Evolutionary conservation across 148 eudicot genomes (phyloP).

Genomic region (Cornus controversa): DNA sequence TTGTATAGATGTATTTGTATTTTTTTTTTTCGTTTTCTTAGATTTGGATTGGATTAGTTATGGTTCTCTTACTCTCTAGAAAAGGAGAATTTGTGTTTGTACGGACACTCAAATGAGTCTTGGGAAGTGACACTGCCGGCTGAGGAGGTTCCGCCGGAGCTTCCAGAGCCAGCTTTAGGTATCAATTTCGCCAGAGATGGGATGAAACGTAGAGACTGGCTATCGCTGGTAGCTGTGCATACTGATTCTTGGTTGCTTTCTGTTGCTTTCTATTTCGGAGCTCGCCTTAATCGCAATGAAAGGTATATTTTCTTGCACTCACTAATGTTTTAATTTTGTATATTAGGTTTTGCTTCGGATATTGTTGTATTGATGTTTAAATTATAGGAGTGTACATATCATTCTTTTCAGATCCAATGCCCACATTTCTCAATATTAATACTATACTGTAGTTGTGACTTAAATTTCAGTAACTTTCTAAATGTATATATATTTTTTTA

Average conservation of each 20-base stretch:
- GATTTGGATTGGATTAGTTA: constrained; percentile 1
- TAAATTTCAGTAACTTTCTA: no score
- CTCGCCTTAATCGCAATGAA: constrained; percentile 36
- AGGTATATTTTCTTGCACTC: constrained; percentile 14
- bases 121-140: constrained; percentile 49
- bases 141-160: constrained; percentile 48
- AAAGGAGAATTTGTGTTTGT: constrained; percentile 46
- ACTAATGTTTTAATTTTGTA: no score
- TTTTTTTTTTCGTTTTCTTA: not conserved
- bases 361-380: no score
- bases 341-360: not conserved
- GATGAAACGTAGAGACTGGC: constrained; percentile 39
- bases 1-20: no score
- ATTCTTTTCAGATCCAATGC: no score
- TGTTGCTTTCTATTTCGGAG: constrained; percentile 41
- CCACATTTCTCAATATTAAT: no score
- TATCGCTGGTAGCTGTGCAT: constrained; percentile 41
- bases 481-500: no score
- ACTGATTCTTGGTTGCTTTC: constrained; percentile 44
- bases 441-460: no score
- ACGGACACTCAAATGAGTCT: constrained; percentile 37
- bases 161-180: constrained; percentile 46
- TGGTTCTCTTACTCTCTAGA: constrained; percentile 17
- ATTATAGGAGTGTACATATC: no score
- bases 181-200: constrained; percentile 51